A percentile compares a stretch with the other conserved stretches of the same genome.
These are phyloP conservation scores for Acacia pycnantha DNA, from an alignment of 331 rosid species.

Conservation along the genomic window DNA sequence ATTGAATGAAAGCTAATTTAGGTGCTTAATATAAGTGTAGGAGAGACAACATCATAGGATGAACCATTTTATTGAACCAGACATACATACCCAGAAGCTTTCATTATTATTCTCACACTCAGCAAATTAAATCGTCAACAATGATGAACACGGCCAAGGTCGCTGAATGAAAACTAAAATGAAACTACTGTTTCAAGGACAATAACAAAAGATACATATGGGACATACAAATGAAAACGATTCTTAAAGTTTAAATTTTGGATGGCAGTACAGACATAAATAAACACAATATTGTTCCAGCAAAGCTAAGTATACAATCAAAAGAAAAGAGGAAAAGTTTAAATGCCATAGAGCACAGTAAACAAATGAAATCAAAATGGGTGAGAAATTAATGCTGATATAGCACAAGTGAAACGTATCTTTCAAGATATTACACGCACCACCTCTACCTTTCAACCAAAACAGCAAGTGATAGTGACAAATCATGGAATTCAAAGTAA, in stretches of 20 bases:
- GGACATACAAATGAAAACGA: not conserved
- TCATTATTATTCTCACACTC: constrained; percentile 28
- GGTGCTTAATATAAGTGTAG: not conserved
- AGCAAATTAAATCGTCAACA: constrained; percentile 32
- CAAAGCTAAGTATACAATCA: not conserved
- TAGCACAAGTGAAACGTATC: constrained; percentile 35
- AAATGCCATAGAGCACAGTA: constrained; percentile 9
- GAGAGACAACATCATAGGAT: constrained; percentile 16
- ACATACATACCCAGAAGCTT: constrained; percentile 23
- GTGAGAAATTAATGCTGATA: constrained; percentile 32
- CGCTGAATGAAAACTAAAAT: not conserved
- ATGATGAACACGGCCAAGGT: not conserved
- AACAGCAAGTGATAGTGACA: constrained; percentile 26
- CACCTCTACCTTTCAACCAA: constrained; percentile 27
- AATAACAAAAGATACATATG: not conserved
- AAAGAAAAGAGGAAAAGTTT: not conserved
- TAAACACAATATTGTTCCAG: constrained; percentile 16
- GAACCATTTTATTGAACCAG: not conserved
- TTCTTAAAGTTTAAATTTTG: not conserved
- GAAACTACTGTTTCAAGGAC: not conserved
- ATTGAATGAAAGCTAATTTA: not conserved
- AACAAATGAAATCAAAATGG: constrained; percentile 1
- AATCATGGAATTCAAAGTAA: constrained; percentile 16
- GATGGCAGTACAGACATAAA: not conserved
- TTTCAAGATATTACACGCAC: constrained; percentile 29